Evolutionary conservation across 2,329 filamentous ascomycete genomes (phyloP), one percentile per base, ranked within the genome.

Genomic region (Cadophora sp.): DNA sequence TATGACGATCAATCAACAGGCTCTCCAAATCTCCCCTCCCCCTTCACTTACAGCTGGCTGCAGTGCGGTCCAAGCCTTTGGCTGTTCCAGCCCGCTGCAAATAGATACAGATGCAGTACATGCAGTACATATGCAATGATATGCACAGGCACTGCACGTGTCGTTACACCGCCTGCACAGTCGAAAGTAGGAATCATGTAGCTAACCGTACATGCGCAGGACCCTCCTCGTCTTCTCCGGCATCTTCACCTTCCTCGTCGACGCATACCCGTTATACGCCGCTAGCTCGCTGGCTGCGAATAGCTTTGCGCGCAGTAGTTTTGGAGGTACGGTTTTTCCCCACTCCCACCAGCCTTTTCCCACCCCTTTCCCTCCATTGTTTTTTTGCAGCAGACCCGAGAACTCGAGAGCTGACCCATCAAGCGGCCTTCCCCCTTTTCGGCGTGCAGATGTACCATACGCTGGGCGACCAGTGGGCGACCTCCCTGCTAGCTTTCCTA

Each of bases 211-310:
- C 27, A 30, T 30, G 68, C 53, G 18, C 65, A 93, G 91, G 62
- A 90, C 87, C 63, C 85, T 97, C 68, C 85, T 96, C 66, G 88
- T 91, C 36, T 97, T 93, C 79, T 90, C 88, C 65, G 93, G 93
- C 62, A 88, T 96, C 71, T 97, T 97, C 79, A 96, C 93, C 14
- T 97, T 96, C 80, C 70, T 78, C 79, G 90, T 92, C 72, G 91
- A 93, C 77, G 90, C 91, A 24, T 94, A 94, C 78, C 90, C 91
- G 63, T 79, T 87, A 30, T 93, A 92, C 76, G 91, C 91, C 30
- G 91, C 91, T 56, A 89, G 85, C 66, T 93, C 93, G 4, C 83
- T 97, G 78, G 93, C 94, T 14, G 93, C 93, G 53, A 96, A 97
- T 75, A 91, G 90, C 56, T 92, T 96, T 77, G 86, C 91, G 66